phyloP scores from a whole-genome alignment of 768 basidiomycete species.

The Boletus tomentosulus region DNA sequence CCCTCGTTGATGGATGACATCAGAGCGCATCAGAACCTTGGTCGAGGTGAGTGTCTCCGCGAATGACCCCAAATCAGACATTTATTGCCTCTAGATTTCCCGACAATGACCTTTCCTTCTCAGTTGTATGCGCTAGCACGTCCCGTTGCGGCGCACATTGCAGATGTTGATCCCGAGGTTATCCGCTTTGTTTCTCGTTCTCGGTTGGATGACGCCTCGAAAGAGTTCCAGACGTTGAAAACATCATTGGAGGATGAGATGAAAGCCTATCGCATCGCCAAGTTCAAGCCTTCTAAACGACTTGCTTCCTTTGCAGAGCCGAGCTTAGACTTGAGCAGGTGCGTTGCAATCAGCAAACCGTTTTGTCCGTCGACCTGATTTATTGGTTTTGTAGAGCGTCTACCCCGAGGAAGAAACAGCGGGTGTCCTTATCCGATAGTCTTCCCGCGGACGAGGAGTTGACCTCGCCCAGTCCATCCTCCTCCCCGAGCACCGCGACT shows the following conservation, averaged over 20 bases:
- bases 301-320: constrained; percentile 41
- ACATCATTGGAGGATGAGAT: constrained; percentile 36
- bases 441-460: constrained; percentile 32
- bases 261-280: constrained; percentile 36
- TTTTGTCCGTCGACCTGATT: too few species aligned
- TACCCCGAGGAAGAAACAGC: constrained; percentile 38
- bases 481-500: constrained; percentile 46
- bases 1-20: constrained; percentile 21
- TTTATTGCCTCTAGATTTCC: constrained; percentile 26
- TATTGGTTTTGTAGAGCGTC: constrained; percentile 19
- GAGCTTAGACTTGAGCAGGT: constrained; percentile 35
- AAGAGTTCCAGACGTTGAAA: constrained; percentile 31
- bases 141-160: constrained; percentile 24
- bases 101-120: constrained; percentile 43
- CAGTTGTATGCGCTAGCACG: constrained; percentile 43
- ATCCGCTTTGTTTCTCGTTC: constrained; percentile 13
- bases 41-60: constrained; percentile 20
- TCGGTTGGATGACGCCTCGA: constrained; percentile 25
- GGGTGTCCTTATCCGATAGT: constrained; percentile 37
- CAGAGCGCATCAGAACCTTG: constrained; percentile 20
- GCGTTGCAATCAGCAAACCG: constrained; percentile 7
- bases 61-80: neutral
- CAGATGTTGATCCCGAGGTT: constrained; percentile 9
- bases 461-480: constrained; percentile 19
- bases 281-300: constrained; percentile 44